Evolutionary conservation across 2,329 filamentous ascomycete genomes (phyloP).

Genomic region (Xylaria digitata): DNA sequence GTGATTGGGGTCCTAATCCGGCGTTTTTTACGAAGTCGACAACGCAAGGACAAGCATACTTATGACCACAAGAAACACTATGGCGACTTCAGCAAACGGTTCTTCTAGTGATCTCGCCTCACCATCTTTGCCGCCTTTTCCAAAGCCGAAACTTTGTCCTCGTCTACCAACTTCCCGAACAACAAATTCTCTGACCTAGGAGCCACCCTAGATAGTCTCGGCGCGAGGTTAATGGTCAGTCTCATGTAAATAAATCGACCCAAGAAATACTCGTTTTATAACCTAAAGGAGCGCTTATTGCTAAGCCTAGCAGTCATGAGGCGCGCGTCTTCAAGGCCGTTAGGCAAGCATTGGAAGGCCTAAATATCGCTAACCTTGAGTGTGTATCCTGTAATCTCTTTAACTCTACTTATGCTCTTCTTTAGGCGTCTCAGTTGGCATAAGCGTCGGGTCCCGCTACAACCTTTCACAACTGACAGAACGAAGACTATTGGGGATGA

Average conservation of each 20-base stretch:
- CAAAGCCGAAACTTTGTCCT: too few relatives aligned
- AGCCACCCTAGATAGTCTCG: too few relatives aligned
- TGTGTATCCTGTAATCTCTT: conserved; percentile 6
- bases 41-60: background rate
- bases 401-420: background rate
- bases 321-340: conserved; percentile 30
- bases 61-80: background rate
- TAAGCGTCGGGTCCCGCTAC: background rate
- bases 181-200: too few relatives aligned
- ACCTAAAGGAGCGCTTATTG: too few relatives aligned
- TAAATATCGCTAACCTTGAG: conserved; percentile 26
- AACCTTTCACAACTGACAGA: background rate
- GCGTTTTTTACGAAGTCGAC: too few relatives aligned
- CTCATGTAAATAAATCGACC: too few relatives aligned
- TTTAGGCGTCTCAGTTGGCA: background rate
- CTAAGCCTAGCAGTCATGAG: conserved; percentile 29
- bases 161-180: too few relatives aligned
- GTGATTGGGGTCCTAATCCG: too few relatives aligned
- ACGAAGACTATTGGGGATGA: conserved; percentile 75
- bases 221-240: too few relatives aligned
- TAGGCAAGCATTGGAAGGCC: conserved; percentile 25
- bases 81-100: conserved; percentile 9
- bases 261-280: too few relatives aligned
- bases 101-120: conserved; percentile 21
- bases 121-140: conserved; percentile 20